Conservation (phyloP, 176 grass and related monocot species). For the Zizania latifolia region DNA sequence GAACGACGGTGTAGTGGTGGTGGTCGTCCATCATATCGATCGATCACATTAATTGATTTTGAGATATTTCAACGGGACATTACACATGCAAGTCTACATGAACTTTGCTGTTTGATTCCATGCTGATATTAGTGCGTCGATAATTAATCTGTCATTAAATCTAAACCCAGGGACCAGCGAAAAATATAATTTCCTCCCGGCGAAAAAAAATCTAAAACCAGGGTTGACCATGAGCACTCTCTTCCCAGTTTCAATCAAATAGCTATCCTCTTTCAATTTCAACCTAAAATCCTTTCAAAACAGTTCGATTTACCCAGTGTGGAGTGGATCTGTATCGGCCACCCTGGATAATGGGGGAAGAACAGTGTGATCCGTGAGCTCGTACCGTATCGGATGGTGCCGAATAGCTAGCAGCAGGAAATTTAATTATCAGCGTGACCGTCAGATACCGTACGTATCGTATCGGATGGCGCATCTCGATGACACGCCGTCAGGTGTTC, state of each 20-base stretch:
- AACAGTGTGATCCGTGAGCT: no score
- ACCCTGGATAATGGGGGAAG: neutral
- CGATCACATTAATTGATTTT: neutral
- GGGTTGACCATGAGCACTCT: neutral
- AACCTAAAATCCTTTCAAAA: neutral
- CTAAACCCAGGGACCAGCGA: no score
- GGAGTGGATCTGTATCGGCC: no score
- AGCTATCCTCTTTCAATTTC: neutral
- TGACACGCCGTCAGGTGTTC: neutral
- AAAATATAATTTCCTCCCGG: no score
- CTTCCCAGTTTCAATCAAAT: neutral
- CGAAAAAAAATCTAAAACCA: no score
- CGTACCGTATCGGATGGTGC: neutral
- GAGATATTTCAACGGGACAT: neutral
- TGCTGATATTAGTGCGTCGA: neutral
- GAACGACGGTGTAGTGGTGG: neutral
- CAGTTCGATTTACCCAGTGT: no score
- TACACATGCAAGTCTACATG: constrained; percentile 2
- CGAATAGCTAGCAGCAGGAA: neutral
- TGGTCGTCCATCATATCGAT: neutral
- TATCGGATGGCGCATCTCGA: neutral
- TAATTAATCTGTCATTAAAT: neutral
- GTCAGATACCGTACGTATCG: neutral
- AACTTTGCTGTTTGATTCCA: neutral
- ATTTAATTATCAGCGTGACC: neutral